Evolutionary conservation across 1,284 basidiomycete genomes (phyloP), one percentile per base, ranked within the genome.

Genomic region (Tylopilus orsonianus): DNA sequence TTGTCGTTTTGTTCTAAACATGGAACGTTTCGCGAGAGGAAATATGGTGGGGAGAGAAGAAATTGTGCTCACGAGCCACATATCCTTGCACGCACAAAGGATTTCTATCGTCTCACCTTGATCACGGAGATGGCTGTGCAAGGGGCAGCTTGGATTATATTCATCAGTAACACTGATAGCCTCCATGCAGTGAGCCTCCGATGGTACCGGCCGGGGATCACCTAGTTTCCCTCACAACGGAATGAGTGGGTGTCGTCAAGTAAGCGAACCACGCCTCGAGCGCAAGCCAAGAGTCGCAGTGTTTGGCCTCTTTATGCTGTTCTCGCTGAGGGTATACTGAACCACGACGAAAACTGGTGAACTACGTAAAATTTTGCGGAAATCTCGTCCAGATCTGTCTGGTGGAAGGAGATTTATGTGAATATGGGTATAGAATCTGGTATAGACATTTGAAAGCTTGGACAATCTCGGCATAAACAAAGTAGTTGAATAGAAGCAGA

Each of bases 401-500:
- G 83, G 66, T 93, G 85, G 2, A n/a, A 97, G 97, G 53, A 87
- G 87, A 2, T 91, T 92, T 48, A 98, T 90, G 43, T 87, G 82
- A 59, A 99, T 98, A 69, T 98, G 92, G 20, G 87, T 92, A 72
- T 99, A 97, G 71, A 98, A 98, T 40, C 90, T 85, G 8, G 96
- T 97, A 70, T 99, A 95, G 57, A 98, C 93, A 60, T 99, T 97
- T 4, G 95, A 98, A 4, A 12, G 93, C 94, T 54, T 87, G 87
- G 45, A 97, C 85, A 61, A 98, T 90, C 65, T 97, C 95, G 32
- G 91, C 87, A 64, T 99, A 91, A 61, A 99, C 93, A 67, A 99
- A 99, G 71, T 98, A 97, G 74, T 99, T 99, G 85, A 97, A 99
- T 8, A 95, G n/a, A n/a, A n/a, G n/a, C n/a, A 98, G 71, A 99